Evolutionary conservation across 129 eudicot species (phyloP).

Genomic region (Centella asiatica): DNA sequence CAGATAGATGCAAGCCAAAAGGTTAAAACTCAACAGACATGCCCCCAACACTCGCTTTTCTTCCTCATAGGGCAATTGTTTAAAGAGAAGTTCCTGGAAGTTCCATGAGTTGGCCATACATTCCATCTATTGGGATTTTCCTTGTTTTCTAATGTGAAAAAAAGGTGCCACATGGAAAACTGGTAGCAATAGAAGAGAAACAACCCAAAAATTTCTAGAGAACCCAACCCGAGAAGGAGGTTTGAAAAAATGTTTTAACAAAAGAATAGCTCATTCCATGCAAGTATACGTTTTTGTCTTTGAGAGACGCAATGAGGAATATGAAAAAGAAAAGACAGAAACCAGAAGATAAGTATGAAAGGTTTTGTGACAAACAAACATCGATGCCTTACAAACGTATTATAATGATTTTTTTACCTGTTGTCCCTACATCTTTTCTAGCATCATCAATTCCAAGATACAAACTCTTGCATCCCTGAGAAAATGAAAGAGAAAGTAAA

Average conservation of each 20-base stretch:
- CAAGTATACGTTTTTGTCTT: too few relatives aligned
- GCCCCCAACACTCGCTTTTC: neutral
- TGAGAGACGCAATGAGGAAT: too few relatives aligned
- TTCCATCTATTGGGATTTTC: too few relatives aligned
- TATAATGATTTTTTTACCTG: slow-evolving; percentile 37
- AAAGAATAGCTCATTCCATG: too few relatives aligned
- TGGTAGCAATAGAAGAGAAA: too few relatives aligned
- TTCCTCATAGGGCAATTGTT: neutral
- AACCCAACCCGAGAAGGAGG: neutral
- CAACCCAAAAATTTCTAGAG: too few relatives aligned
- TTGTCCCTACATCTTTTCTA: slow-evolving; percentile 78
- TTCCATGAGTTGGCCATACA: too few relatives aligned
- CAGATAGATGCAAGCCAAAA: neutral
- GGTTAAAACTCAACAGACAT: neutral
- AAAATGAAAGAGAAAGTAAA: slow-evolving; percentile 5
- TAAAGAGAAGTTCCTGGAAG: too few relatives aligned
- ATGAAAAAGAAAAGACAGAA: too few relatives aligned
- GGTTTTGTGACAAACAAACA: neutral
- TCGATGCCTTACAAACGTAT: neutral
- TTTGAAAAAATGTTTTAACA: neutral
- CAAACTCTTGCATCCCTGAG: slow-evolving; percentile 77
- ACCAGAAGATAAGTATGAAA: too few relatives aligned
- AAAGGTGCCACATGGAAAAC: too few relatives aligned
- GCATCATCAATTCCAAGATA: slow-evolving; percentile 73
- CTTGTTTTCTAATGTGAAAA: too few relatives aligned